Base-by-base conservation (phyloP, 2,329 filamentous ascomycete genomes). In the Fusarium pseudograminearum region DNA sequence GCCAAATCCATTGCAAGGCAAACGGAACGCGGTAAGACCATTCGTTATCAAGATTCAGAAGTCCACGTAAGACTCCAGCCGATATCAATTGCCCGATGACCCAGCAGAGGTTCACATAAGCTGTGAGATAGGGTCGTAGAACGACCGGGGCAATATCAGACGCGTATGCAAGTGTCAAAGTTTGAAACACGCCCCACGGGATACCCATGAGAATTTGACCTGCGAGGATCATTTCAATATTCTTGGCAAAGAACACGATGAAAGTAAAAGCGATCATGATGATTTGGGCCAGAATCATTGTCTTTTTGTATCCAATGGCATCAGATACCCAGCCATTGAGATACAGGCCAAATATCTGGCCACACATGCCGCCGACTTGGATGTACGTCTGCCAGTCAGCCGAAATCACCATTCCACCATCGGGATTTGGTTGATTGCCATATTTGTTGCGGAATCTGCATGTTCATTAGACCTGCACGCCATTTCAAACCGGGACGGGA, bases 131-230 rank as follows among this genome's bases (percentile, higher is more conserved):
- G 6, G 81, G 78, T n/a, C 84, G 79, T 3, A 86, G 61, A 5
- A 74, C 63, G 8, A 91, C 85, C 1, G 90, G 90, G 72, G 89
- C 91, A 46, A 92, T 89, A 74, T 91, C 89, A 41, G 87, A 86
- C 10, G 88, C 89, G 67, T 91, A 91, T 3, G 89, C 87, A 52
- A 87, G 83, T 34, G 83, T 84, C 31, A 87, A 76, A n/a, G 81
- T 78, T 57, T 86, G 83, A 77, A 87, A 84, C 34, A 85, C 81
- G 18, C 83, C 83, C 81, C 84, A 86, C 0, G 85, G 85, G 26
- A 88, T 83, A 36, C 87, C 88, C 67, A 85, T 86, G 4, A 89
- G 78, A 38, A 89, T 83, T 74, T 89, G 86, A 4, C 85, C 86
- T 1, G 83, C 83, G 12, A 89, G 81, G 18, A 89, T 82, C 14